These are phyloP conservation scores for Eucalyptus viminalis DNA, from an alignment of 345 rosid species.

Conservation along the genomic window DNA sequence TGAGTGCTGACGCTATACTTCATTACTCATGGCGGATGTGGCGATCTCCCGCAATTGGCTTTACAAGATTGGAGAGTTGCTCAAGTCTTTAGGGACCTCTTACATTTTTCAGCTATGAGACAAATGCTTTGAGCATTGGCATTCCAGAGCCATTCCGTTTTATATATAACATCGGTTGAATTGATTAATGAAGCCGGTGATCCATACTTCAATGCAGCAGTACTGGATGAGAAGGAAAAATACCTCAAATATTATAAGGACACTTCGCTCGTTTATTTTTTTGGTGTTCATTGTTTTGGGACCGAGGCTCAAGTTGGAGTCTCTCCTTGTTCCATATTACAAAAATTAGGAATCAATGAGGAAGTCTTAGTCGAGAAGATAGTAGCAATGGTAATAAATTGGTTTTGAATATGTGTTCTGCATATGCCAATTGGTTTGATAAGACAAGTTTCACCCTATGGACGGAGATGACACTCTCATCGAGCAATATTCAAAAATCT, in stretches of 20 bases:
- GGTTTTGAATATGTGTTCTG: not conserved
- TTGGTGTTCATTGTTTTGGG: not conserved
- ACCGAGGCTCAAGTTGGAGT: not conserved
- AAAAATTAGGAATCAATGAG: not conserved
- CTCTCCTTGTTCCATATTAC: not conserved
- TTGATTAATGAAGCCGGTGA: not conserved
- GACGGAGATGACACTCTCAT: not conserved
- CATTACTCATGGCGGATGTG: not conserved
- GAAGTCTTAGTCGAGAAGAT: not conserved
- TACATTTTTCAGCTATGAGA: not conserved
- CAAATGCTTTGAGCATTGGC: not conserved
- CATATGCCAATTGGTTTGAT: not conserved
- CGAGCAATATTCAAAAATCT: not conserved
- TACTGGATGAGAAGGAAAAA: not conserved
- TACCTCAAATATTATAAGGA: not conserved
- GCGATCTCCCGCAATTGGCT: not conserved
- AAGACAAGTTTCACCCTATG: not conserved
- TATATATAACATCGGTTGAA: not conserved
- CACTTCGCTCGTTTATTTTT: not conserved
- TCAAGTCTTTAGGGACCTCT: not conserved
- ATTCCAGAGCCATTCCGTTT: not conserved
- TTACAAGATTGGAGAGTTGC: not conserved
- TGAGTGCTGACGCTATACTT: not conserved
- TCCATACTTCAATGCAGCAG: not conserved
- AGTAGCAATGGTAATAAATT: not conserved